Evolutionary conservation across 108 stramenopile genomes (phyloP).

Genomic region (Skeletonema marinoi): DNA sequence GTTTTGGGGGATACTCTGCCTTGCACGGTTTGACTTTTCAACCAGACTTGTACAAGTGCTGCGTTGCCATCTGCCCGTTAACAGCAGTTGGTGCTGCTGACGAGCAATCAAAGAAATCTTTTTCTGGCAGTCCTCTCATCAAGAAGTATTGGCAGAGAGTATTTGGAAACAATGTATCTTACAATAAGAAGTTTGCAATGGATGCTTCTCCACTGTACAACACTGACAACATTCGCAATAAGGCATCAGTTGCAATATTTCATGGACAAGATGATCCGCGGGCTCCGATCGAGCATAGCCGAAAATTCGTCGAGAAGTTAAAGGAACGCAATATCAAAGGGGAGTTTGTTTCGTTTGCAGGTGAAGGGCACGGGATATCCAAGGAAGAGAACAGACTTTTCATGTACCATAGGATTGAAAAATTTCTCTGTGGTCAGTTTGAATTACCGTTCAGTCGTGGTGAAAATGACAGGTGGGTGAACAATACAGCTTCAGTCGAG

Average conservation of each 20-base stretch:
- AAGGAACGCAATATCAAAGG: slow-evolving; percentile 6
- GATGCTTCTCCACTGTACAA: slow-evolving; percentile 21
- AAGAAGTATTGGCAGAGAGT: slow-evolving; percentile 18
- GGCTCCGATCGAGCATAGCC: slow-evolving; percentile 19
- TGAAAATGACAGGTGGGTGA: neutral
- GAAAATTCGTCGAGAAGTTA: slow-evolving; percentile 1
- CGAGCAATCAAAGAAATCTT: slow-evolving; percentile 1
- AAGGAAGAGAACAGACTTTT: slow-evolving; percentile 19
- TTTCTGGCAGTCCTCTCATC: slow-evolving; percentile 21
- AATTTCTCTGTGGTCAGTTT: slow-evolving; percentile 14
- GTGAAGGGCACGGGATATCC: slow-evolving; percentile 24
- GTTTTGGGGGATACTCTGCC: slow-evolving; percentile 29
- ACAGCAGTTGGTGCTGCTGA: slow-evolving; percentile 22
- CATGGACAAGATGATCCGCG: slow-evolving; percentile 27
- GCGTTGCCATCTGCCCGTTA: slow-evolving; percentile 18
- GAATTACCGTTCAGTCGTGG: neutral
- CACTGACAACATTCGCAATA: slow-evolving; percentile 2
- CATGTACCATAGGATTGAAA: slow-evolving; percentile 14
- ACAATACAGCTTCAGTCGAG: slow-evolving; percentile 10
- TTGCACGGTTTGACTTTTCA: slow-evolving; percentile 15
- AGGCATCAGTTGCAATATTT: slow-evolving; percentile 9
- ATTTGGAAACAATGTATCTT: slow-evolving; percentile 12
- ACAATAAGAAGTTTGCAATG: slow-evolving; percentile 7
- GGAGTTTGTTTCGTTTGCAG: slow-evolving; percentile 27
- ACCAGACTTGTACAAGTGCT: slow-evolving; percentile 18